phyloP scores from a whole-genome alignment of 208 protist genomes.

The Wallacemonas collosoma region DNA sequence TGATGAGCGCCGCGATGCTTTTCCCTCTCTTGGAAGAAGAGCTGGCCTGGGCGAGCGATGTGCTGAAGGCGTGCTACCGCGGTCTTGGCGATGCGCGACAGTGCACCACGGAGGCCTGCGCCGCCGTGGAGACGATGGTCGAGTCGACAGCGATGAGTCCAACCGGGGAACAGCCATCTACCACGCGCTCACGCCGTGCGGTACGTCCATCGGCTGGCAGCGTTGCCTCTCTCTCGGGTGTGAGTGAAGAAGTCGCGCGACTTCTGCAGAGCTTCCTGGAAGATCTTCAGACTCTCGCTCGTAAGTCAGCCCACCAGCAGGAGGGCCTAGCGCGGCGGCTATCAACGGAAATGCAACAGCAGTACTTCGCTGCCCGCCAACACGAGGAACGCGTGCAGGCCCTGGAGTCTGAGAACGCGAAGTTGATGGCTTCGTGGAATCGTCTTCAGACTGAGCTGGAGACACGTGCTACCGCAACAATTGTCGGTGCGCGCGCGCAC shows the following conservation, averaged over 20 bases:
- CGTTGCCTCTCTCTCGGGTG: constrained; percentile 11
- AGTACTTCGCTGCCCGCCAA: constrained; percentile 57
- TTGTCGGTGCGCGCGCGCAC: constrained; percentile 14
- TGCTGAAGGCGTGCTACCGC: constrained; percentile 56
- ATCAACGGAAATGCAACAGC: constrained; percentile 51
- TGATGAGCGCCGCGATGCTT: background rate
- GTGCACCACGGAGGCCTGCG: constrained; percentile 19
- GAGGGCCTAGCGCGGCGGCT: constrained; percentile 59
- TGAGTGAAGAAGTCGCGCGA: constrained; percentile 35
- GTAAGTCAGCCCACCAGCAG: constrained; percentile 29
- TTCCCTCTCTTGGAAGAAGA: constrained; percentile 26
- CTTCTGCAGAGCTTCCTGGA: constrained; percentile 45
- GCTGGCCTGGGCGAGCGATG: constrained; percentile 64
- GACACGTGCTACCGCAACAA: constrained; percentile 17
- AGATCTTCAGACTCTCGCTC: constrained; percentile 35
- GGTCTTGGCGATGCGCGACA: constrained; percentile 35
- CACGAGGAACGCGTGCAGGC: constrained; percentile 54
- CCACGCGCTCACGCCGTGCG: background rate
- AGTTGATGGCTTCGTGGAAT: constrained; percentile 27
- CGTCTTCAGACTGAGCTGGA: constrained; percentile 20
- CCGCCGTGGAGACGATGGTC: background rate
- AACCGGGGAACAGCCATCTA: background rate
- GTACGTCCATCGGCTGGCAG: too few species aligned
- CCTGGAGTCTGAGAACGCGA: constrained; percentile 45
- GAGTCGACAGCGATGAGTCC: background rate